Conservation (phyloP, 2,329 filamentous ascomycete species). For the Eutypella sp. region DNA sequence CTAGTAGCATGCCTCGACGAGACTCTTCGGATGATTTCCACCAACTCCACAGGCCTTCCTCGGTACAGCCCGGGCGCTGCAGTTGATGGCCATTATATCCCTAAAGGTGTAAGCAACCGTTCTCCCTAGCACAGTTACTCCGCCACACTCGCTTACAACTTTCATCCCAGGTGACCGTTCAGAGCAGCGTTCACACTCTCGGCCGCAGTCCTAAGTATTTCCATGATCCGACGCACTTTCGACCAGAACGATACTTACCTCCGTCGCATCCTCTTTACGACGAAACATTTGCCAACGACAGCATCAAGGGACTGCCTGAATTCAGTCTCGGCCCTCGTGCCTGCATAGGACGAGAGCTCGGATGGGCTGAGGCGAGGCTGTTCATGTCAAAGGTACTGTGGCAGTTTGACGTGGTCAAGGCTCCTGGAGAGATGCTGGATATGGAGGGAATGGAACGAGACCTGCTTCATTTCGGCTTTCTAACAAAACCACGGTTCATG, state of each 20-base stretch:
- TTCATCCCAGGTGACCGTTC: neutral
- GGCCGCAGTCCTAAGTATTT: slow-evolving; percentile 4
- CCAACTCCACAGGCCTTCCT: slow-evolving; percentile 17
- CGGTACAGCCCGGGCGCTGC: slow-evolving; percentile 15
- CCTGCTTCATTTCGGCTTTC: neutral
- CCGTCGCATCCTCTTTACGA: slow-evolving; percentile 4
- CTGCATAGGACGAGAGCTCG: slow-evolving; percentile 2
- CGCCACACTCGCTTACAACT: neutral
- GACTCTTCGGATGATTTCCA: slow-evolving; percentile 26
- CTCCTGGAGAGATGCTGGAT: neutral
- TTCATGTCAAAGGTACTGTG: slow-evolving; percentile 9
- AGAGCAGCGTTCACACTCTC: neutral
- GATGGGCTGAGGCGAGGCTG: slow-evolving; percentile 3
- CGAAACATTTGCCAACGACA: neutral
- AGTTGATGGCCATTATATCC: slow-evolving; percentile 17
- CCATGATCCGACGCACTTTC: slow-evolving; percentile 5
- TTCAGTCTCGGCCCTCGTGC: slow-evolving; percentile 2
- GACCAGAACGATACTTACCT: slow-evolving; percentile 6
- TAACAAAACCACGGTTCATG: neutral
- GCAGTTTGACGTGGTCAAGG: slow-evolving; percentile 4
- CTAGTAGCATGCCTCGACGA: slow-evolving; percentile 30
- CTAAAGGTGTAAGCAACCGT: slow-evolving; percentile 14
- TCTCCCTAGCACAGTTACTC: neutral
- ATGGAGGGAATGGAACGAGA: slow-evolving; percentile 1
- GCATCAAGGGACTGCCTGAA: neutral